These are phyloP conservation scores for Cryoendolithus antarcticus DNA, from an alignment of 2,329 filamentous ascomycete species.

Conservation along the genomic window DNA sequence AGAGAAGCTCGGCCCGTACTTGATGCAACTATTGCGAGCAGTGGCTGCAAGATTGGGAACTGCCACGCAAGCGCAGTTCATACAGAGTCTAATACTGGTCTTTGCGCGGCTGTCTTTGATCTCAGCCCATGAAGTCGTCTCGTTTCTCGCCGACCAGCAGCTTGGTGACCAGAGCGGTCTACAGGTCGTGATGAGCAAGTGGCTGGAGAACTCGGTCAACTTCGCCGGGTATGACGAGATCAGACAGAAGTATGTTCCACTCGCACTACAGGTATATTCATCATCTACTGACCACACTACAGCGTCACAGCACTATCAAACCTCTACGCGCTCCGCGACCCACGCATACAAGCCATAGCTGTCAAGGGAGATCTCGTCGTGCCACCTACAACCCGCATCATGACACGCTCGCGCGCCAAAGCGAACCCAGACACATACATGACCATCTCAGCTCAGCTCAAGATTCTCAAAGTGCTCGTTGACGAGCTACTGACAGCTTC, in stretches of 20 bases:
- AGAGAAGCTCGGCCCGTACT: constrained; percentile 77
- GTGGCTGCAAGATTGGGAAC: constrained; percentile 75
- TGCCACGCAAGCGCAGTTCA: constrained; percentile 76
- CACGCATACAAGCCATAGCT: constrained; percentile 62
- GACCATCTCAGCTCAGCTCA: constrained; percentile 73
- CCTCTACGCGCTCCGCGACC: constrained; percentile 75
- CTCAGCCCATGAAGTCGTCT: constrained; percentile 77
- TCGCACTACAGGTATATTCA: neutral
- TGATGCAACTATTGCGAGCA: constrained; percentile 76
- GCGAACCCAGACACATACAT: constrained; percentile 85
- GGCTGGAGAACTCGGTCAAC: constrained; percentile 92
- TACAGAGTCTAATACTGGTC: constrained; percentile 89
- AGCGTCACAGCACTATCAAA: constrained; percentile 89
- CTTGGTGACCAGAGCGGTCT: constrained; percentile 73
- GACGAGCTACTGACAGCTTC: constrained; percentile 79
- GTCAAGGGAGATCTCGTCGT: constrained; percentile 90
- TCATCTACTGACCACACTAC: constrained; percentile 5
- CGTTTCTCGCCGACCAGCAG: constrained; percentile 76
- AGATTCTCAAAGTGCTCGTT: constrained; percentile 91
- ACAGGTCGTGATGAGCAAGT: constrained; percentile 80
- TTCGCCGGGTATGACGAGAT: constrained; percentile 99
- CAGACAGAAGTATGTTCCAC: constrained; percentile 67
- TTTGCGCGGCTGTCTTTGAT: constrained; percentile 82
- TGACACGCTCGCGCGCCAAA: constrained; percentile 84
- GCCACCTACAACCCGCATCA: constrained; percentile 66